Base-by-base conservation (phyloP, 257 asterid genomes). In the Solanum megistacrolobum region DNA sequence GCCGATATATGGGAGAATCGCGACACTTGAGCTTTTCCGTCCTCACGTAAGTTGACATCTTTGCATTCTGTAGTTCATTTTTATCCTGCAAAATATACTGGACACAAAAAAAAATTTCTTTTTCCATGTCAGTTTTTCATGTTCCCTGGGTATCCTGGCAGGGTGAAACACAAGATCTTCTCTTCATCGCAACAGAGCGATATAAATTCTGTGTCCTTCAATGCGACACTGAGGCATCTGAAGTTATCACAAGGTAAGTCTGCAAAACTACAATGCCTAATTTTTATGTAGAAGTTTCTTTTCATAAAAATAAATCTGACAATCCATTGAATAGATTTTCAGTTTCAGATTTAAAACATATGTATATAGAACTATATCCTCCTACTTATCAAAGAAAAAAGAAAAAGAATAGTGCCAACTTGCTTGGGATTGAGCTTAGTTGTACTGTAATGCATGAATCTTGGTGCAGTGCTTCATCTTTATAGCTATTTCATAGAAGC, bases 1-100 rank as follows among this genome's bases (percentile, higher is more conserved):
- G 93, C 99, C 99, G 21, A 95, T 97, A 91, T 96, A 97, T 94
- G 99, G 99, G 89, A 94, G 99, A 89, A 97, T 97, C 25, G 99
- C 99, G 71, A 97, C 99, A 5, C 98, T 97, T 34, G 98, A 96
- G 95, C 99, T 97, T 83, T 96, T 97, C 66, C 99, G 98, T 25
- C 99, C 99, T 52, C 99, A 96, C 76, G 99, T 97, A 91, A 96
- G 98, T 91, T 68, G 39, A 60, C 31, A 29, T 41, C 62, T 68
- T 86, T 60, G 20, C 65, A 73, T 87, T 85, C n/a, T 85, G 84
- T 82, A 20, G 74, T 32, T 68, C 85, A 58, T 27, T 88, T 12
- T 16, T 83, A 52, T 84, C 16, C 60, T 69, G 76, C n/a, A 79
- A 35, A 35, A 60, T 76, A 41, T 78, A n/a, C n/a, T 48, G 88